Percentiles rank a stretch among this genome's conserved stretches.
Evolutionary conservation across 148 eudicot species (phyloP).

Genomic region (Hydrangea macrophylla): DNA sequence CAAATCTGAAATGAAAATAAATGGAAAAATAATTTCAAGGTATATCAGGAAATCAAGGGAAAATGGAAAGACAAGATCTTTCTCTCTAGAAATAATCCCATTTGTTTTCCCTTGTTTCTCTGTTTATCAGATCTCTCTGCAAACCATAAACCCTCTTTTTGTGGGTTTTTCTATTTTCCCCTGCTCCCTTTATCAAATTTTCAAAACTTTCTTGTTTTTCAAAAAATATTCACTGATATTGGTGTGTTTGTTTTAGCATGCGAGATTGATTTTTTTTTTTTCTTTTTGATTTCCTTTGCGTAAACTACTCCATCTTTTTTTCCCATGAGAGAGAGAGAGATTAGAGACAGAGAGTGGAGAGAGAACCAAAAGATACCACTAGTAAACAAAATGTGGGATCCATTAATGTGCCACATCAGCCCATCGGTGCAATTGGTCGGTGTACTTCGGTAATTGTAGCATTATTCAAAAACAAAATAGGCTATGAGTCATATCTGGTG

Average conservation of each 20-base stretch:
- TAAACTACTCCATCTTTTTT: too few species aligned
- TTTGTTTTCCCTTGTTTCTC: not conserved
- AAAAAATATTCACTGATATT: not conserved
- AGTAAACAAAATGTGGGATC: too few species aligned
- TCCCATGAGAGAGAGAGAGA: too few species aligned
- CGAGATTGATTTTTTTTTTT: conserved; percentile 1
- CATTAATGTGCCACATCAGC: too few species aligned
- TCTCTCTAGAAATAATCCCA: conserved; percentile 3
- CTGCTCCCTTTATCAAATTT: not conserved
- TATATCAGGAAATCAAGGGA: not conserved
- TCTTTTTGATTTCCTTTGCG: not conserved
- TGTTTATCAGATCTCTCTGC: conserved; percentile 10
- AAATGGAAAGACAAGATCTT: not conserved
- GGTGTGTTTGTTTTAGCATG: conserved; percentile 9
- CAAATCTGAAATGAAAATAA: not conserved
- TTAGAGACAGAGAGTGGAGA: too few species aligned
- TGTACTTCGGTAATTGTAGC: too few species aligned
- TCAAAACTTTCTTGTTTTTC: not conserved
- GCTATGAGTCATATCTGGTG: too few species aligned
- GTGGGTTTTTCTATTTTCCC: conserved; percentile 1
- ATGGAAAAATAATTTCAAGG: not conserved
- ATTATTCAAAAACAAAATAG: too few species aligned
- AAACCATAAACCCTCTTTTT: conserved; percentile 10
- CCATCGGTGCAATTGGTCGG: too few species aligned
- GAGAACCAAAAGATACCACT: too few species aligned